phyloP scores from a whole-genome alignment of 2,329 filamentous ascomycete species.

The Lecanicillium sp. region DNA sequence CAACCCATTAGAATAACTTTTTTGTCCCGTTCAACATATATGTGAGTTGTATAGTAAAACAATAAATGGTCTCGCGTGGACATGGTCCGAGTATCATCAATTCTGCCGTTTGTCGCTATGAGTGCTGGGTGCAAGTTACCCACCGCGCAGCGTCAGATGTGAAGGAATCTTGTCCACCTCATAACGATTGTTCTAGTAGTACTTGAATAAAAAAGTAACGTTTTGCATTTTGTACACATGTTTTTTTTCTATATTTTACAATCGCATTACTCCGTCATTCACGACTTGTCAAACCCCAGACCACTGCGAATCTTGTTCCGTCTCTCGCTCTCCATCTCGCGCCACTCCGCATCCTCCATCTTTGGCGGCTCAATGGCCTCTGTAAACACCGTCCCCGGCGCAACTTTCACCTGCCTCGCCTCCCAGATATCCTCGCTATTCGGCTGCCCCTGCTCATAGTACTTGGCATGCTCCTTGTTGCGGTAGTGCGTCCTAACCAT shows the following conservation, averaged over 20 bases:
- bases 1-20: constrained; percentile 4
- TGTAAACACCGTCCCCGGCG: constrained; percentile 36
- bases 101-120: too few relatives aligned
- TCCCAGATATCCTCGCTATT: constrained; percentile 92
- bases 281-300: constrained; percentile 18
- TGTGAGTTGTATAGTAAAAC: too few relatives aligned
- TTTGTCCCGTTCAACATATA: background rate
- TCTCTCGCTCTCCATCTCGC: constrained; percentile 23
- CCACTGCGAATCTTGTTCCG: constrained; percentile 26
- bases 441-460: constrained; percentile 52
- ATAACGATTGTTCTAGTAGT: too few relatives aligned
- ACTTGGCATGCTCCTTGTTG: constrained; percentile 55
- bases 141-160: too few relatives aligned
- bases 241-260: background rate
- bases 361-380: constrained; percentile 28
- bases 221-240: background rate
- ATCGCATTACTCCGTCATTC: background rate
- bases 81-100: too few relatives aligned
- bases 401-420: constrained; percentile 54
- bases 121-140: too few relatives aligned
- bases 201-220: too few relatives aligned
- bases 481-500: constrained; percentile 61
- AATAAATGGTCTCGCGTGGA: too few relatives aligned
- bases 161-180: too few relatives aligned
- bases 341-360: constrained; percentile 35